Conservation (phyloP, 192 early-diverging fungal species). For the Linnemannia hyalina region DNA sequence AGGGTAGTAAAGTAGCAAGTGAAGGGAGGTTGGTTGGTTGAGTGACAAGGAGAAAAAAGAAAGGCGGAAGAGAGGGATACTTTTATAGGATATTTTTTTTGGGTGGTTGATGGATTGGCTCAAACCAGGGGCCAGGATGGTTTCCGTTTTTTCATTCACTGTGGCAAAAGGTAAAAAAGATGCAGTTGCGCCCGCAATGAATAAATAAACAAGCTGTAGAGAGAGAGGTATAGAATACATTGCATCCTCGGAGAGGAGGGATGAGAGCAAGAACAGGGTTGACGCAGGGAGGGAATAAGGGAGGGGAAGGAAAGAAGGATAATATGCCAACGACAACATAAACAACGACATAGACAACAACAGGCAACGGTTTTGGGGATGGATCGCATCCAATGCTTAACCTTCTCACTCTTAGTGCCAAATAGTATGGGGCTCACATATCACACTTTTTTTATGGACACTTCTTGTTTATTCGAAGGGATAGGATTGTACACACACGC, state of each 20-base stretch:
- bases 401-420: neutral
- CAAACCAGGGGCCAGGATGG: neutral
- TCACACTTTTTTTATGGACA: neutral
- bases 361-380: neutral
- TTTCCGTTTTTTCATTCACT: neutral
- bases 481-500: neutral
- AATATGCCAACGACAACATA: no score
- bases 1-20: slow-evolving; percentile 15
- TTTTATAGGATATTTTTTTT: slow-evolving; percentile 39
- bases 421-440: neutral
- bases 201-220: neutral
- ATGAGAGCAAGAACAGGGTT: neutral
- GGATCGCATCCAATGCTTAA: neutral
- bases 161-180: no score
- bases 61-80: slow-evolving; percentile 20
- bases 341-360: no score
- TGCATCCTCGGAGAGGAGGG: neutral
- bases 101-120: no score
- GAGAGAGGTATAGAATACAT: neutral
- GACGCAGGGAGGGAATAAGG: neutral
- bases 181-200: neutral
- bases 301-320: no score
- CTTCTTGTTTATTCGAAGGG: neutral
- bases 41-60: slow-evolving; percentile 45
- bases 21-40: slow-evolving; percentile 35